Evolutionary conservation across 1,139 yeast species (phyloP), one percentile per base, ranked within the genome.

Genomic region (Geotrichum aggregatum): DNA sequence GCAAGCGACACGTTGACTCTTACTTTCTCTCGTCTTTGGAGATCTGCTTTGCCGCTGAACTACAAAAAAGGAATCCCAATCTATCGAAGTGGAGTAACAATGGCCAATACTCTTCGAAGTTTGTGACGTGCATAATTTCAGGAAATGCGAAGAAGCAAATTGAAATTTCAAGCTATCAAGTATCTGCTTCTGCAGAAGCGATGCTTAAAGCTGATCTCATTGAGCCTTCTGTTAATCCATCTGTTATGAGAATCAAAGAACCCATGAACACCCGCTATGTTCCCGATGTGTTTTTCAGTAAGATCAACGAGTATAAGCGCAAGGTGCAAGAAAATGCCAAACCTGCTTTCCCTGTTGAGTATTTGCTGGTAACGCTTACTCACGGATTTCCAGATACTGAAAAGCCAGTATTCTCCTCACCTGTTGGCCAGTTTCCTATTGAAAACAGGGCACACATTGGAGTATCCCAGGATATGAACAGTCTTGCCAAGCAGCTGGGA

Each of bases 271-370:
- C 76, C 13, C 77, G 96, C 55, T 92, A 91, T 62, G 98, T 94
- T 10, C 98, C 99, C 0, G 99, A 94, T 59, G 86, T 94, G 21
- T 86, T 87, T 63, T 94, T 84, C 74, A 81, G 83, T 69, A 83
- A 81, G 66, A 77, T 82, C 59, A 94, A 94, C 66, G 97, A 94
- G 68, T 94, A 92, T 69, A 88, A 89, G 6, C 73, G 89, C 26
- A 83, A 88, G 47, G 95, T 92, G 16, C 89, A 88, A 64, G 81
- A 82, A 42, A 86, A 87, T 63, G 98, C 98, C 13, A 87, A 87
- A 64, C 98, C 98, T 0, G 88, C 96, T 5, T 89, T 94, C 68
- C 99, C 99, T 0, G 94, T 88, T 14, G 98, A 94, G 59, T 94
- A 87, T 66, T 71, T 94, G 56, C 71, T 94, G 50, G 95, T 92